A percentile compares a stretch with the other conserved stretches of the same genome.
Evolutionary conservation across 257 asterid species (phyloP).

Genomic region (Solanum stenotomum): DNA sequence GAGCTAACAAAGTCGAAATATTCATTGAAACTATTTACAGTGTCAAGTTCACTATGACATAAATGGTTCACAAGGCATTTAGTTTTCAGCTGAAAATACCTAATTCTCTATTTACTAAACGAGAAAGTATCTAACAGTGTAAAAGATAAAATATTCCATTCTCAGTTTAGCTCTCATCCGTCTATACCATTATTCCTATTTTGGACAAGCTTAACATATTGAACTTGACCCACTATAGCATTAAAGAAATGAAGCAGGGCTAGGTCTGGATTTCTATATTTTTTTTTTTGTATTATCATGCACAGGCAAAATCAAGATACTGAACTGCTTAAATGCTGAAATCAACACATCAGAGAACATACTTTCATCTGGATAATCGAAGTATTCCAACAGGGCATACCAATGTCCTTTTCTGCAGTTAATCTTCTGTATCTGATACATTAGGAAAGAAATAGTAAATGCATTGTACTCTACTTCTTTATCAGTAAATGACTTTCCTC

Average conservation of each 20-base stretch:
- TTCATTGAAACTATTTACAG: neutral
- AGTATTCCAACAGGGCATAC: slow-evolving; percentile 24
- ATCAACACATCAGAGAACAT: neutral
- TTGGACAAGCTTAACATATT: neutral
- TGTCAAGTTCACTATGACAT: neutral
- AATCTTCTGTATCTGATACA: slow-evolving; percentile 35
- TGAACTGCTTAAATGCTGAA: neutral
- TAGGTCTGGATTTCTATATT: neutral
- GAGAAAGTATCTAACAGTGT: neutral
- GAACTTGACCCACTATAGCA: neutral
- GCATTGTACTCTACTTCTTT: neutral
- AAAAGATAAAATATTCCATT: neutral
- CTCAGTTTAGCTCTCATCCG: neutral
- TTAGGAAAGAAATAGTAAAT: neutral
- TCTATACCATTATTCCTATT: neutral
- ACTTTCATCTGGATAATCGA: slow-evolving; percentile 64
- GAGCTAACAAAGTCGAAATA: neutral
- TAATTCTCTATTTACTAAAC: neutral
- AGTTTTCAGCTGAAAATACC: neutral
- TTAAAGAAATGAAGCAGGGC: neutral
- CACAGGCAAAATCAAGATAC: neutral
- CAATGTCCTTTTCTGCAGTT: slow-evolving; percentile 6
- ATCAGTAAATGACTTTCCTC: neutral
- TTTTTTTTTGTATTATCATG: neutral
- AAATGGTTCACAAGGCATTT: neutral